Base-by-base conservation (phyloP, 2,329 filamentous ascomycete genomes). In the Hypoxylon sp. region DNA sequence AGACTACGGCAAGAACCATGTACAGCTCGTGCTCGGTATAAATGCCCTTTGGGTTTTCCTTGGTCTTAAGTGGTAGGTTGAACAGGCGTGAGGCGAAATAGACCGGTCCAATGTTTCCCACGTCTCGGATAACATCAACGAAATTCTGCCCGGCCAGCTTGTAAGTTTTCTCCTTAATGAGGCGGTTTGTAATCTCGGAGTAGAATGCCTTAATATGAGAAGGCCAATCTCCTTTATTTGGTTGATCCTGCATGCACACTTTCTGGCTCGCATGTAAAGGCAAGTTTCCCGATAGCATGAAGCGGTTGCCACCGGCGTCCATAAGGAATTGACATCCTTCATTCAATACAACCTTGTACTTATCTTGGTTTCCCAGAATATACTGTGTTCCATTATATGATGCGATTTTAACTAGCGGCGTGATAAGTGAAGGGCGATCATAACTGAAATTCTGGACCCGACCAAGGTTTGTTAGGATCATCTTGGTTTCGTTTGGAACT, bases 381-480 rank as follows among this genome's bases (percentile, higher is more conserved):
- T 88, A 80, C 76, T 87, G 87, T 31, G 87, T 89, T 0, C 85
- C 89, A 13, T 83, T 83, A 75, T 90, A 90, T 0, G 90, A 90
- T 1, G 83, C 83, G 67, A 93, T 81, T 65, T 88, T 83, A 24
- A 91, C 81, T 0, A 83, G 81, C 0, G 84, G 82, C 0, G 85
- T 81, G 2, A 82, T 83, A 65, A 80, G 83, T 0, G 79, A 75
- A 0, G 93, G 92, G 1, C 86, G 85, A 4, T 88, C 86, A 74
- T 89, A 96, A 77, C 87, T 88, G 80, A 94, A 97, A 29, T 90
- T 82, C 31, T 91, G 82, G 48, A 85, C 91, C 48, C 91, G 88
- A 61, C 88, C 87, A 4, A 96, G 83, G 51, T 88, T 84, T 47
- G 86, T 88, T 70, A 94, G 84, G 69, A 94, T 94, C 69, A 86